Percentiles rank a stretch among this genome's conserved stretches.
phyloP scores from a whole-genome alignment of 371 early-diverging fungal species.

The Mortierella sp. region DNA sequence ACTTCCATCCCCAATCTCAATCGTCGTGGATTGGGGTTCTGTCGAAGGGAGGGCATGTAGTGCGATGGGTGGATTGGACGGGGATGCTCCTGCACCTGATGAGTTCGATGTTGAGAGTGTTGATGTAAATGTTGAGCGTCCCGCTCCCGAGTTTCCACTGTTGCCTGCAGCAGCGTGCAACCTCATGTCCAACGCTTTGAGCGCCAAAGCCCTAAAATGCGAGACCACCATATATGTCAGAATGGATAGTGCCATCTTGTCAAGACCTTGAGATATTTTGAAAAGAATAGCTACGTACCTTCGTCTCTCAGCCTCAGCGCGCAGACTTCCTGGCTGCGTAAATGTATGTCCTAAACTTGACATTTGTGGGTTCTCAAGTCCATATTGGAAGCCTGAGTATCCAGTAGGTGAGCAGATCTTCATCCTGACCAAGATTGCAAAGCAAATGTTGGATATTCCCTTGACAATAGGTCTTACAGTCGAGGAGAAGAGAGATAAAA shows the following conservation, averaged over 20 bases:
- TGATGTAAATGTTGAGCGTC: background rate
- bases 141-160: background rate
- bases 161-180: constrained; percentile 51
- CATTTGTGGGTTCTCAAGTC: constrained; percentile 58
- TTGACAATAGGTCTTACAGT: constrained; percentile 60
- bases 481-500: background rate
- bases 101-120: background rate
- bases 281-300: constrained; percentile 52
- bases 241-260: too few species aligned
- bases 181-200: constrained; percentile 73
- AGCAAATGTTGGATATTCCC: constrained; percentile 61
- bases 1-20: constrained; percentile 12
- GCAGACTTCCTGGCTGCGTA: constrained; percentile 64
- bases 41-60: constrained; percentile 8
- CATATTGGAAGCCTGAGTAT: constrained; percentile 60
- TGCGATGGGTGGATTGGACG: constrained; percentile 6
- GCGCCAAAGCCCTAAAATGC: constrained; percentile 63
- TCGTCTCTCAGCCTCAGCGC: constrained; percentile 74
- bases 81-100: background rate
- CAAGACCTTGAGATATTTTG: background rate
- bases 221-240: background rate
- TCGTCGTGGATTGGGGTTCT: constrained; percentile 10
- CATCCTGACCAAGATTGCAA: constrained; percentile 58
- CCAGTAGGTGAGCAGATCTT: constrained; percentile 58
- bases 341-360: constrained; percentile 49